Percentiles rank a stretch among this genome's conserved stretches.
Conservation (phyloP, 1,139 yeast species). For the Yamadazyma diospyri region DNA sequence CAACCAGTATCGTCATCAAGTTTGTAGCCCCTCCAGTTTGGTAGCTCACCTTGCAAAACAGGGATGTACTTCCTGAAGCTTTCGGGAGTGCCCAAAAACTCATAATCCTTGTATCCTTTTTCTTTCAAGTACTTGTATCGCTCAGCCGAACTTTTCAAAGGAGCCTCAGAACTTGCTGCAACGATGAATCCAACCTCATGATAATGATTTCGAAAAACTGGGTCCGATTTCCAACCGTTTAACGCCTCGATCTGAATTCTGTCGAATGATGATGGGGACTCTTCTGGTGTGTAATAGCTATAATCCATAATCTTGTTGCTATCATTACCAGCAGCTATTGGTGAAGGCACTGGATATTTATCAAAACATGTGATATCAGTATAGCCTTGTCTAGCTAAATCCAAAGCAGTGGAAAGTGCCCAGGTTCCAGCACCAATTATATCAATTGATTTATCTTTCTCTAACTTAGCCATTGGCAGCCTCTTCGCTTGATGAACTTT, state of each 20-base stretch:
- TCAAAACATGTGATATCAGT: conserved; percentile 11
- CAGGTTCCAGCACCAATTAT: conserved; percentile 44
- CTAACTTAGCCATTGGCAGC: too few relatives aligned
- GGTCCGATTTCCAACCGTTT: conserved; percentile 19
- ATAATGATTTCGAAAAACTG: conserved; percentile 24
- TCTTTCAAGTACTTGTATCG: not conserved
- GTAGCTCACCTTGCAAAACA: conserved; percentile 5
- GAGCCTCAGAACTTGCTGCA: conserved; percentile 12
- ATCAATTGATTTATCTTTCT: too few relatives aligned
- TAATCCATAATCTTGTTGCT: conserved; percentile 10
- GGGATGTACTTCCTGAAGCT: conserved; percentile 6
- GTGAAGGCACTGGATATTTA: conserved; percentile 7
- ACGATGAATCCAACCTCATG: conserved; percentile 13
- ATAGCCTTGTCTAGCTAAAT: conserved; percentile 21
- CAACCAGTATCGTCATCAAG: conserved; percentile 15
- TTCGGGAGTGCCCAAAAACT: conserved; percentile 1
- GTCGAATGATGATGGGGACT: conserved; percentile 1
- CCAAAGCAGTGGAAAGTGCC: conserved; percentile 39
- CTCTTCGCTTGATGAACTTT: too few relatives aligned
- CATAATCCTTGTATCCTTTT: conserved; percentile 1
- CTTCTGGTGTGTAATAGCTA: conserved; percentile 8
- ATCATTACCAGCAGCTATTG: conserved; percentile 10
- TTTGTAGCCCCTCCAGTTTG: conserved; percentile 8
- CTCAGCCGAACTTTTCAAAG: too few relatives aligned
- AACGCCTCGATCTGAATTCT: conserved; percentile 16